Base-by-base conservation (phyloP, 306 rosid species). In the Acmispon strigosus region DNA sequence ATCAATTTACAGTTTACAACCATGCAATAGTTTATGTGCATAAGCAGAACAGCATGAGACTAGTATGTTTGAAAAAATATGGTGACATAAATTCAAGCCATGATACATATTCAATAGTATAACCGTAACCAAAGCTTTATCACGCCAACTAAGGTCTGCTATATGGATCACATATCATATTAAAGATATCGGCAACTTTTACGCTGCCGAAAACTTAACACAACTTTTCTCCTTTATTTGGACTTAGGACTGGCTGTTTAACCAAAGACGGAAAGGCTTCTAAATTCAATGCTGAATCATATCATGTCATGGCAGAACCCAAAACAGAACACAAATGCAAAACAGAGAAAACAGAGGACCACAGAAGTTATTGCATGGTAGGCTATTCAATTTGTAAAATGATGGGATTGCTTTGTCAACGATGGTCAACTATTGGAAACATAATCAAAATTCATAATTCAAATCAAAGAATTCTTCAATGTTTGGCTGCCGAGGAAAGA, bases 371-470 rank as follows among this genome's bases (percentile, higher is more conserved):
- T 32, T 27, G 32, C 32, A 27, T 27, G 2, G 16, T 41, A 20
- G 44, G 51, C 67, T 16, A 24, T 55, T 78, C 45, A 68, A 27
- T 18, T 19, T 22, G 37, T 39, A 45, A 47, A 61, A 37, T 22
- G 37, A 68, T 36, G 50, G 62, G 73, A 29, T 44, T 52, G 32
- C 3, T 32, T 32, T 32, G 61, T 47, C 36, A 62, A 42, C 8
- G n/a, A 12, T 42, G 42, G 44, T 7, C 55, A 66, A 56, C 60
- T 75, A 78, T 72, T 69, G 66, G 57, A 66, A 69, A 24, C 53
- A 75, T 16, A 75, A 59, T 67, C 22, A 20, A 47, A 4, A 41
- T 14, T 62, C 49, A 54, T 19, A 5, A 18, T 59, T 20, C n/a
- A 36, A 10, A 70, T 20, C 20, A 36, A 5, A 43, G 10, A 41